Base-by-base conservation (phyloP, 495 filamentous ascomycete genomes). In the Hypoxylon lenormandii region DNA sequence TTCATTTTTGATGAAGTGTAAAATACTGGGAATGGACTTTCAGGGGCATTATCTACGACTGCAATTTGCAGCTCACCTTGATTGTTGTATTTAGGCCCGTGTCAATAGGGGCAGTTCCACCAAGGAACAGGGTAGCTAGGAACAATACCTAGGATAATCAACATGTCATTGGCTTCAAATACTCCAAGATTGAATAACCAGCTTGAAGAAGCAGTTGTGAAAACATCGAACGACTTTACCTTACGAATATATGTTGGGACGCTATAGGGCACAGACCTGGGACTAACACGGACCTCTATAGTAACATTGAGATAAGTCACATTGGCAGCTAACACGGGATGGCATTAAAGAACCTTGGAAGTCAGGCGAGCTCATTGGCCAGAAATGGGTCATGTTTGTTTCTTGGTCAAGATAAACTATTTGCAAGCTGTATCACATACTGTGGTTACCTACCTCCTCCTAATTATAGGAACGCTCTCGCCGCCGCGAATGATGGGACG, bases 61-160 rank as follows among this genome's bases (percentile, higher is more conserved):
- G 22, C 51, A 50, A 49, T 55, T 64, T 64, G 51, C 22, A 15
- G 36, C 22, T 13, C 21, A 16, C 30, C 6, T 57, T 42, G 18
- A 26, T 26, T 2, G 23, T 26, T 26, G 23, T 26, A 26, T 26
- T 26, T 26, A 26, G 23, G 5, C 23, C 5, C 23, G 23, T 26
- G 2, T 26, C 30, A 18, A 21, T n/a, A 33, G 30, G n/a, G 30
- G 45, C 12, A 5, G 12, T 10, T 21, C 13, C 21, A 15, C 1
- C 22, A 51, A 51, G 36, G 26, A n/a, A 37, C 10, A 40, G 33
- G 7, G 12, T 30, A 21, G 37, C 13, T 48, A 55, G 43, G 19
- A 63, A 50, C 54, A 56, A 33, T 8, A 33, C 30, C 6, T 40
- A 10, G 37, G 40, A 13, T 30, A 45, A 49, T 47, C 6, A 64